phyloP scores from a whole-genome alignment of 139 green algal species.

The Chlorella sp. region DNA sequence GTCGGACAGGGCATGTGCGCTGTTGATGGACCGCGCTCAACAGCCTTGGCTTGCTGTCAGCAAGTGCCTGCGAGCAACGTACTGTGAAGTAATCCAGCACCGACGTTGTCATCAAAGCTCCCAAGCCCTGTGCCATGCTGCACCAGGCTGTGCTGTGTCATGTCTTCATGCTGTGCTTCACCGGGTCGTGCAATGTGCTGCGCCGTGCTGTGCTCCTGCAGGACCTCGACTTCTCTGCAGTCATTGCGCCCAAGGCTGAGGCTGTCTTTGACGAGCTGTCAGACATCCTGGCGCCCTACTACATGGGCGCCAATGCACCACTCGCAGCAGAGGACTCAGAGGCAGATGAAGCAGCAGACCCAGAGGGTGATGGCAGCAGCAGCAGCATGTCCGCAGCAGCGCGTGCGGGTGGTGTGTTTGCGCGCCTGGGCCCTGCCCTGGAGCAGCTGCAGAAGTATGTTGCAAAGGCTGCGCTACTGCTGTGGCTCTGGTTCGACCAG shows the following conservation, averaged over 20 bases:
- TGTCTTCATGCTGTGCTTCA: background rate
- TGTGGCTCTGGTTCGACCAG: no score
- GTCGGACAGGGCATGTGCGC: no score
- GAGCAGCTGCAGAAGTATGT: no score
- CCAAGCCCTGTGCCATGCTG: background rate
- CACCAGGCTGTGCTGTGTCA: background rate
- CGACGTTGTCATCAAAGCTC: no score
- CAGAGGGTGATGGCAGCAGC: background rate
- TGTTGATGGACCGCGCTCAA: no score
- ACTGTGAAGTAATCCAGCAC: no score
- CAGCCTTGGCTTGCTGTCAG: no score
- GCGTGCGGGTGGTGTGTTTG: background rate
- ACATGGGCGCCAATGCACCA: constrained; percentile 7
- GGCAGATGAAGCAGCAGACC: background rate
- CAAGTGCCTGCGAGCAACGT: no score
- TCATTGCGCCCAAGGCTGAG: constrained; percentile 16
- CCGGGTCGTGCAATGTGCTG: background rate
- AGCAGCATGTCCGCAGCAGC: background rate
- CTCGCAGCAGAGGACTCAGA: background rate
- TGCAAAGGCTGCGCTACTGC: no score
- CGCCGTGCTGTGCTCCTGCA: background rate
- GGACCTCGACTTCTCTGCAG: constrained; percentile 10
- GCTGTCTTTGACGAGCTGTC: background rate
- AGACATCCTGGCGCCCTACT: constrained; percentile 2
- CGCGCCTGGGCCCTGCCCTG: background rate